Base-by-base conservation (phyloP, 306 rosid genomes). In the Vigna nakashimae region DNA sequence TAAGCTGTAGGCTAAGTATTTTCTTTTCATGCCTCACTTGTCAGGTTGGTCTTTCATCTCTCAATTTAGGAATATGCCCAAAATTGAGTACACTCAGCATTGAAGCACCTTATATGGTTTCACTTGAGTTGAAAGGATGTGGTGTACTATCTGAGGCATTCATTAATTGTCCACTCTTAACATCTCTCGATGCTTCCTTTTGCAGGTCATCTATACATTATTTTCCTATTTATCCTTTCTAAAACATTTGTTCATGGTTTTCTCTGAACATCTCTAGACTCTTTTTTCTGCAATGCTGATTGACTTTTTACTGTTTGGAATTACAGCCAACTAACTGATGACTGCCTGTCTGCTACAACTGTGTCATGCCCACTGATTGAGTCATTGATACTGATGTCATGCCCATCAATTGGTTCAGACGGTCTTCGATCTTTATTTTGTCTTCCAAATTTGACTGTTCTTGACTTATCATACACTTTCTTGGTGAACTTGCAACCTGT, bases 1-100 rank as follows among this genome's bases (percentile, higher is more conserved):
- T 22, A 53, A 14, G 71, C 26, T 34, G 15, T 60, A 74, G 59
- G 71, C 64, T 68, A 20, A 83, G 15, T n/a, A 26, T 15, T 26
- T 55, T 67, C 72, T 69, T 26, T 59, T 67, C 74, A 30, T 32
- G 74, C 70, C 28, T 57, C 58, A 62, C 52, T 65, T 40, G 65
- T 68, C 86, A 93, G 98, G 98, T 91, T 72, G 93, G 96, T 65
- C 98, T 93, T 43, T 85, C 80, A 72, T 86, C 90, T 28, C 90
- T 93, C 26, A 93, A 93, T 82, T 80, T 93, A 63, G 98, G 98
- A 75, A 93, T 93, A 56, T 93, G 98, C 83, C 98, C 98, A 18
- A 93, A 93, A 84, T 75, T 93, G 84, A 89, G 73, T 28, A 84
- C 60, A 14, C 91, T 93, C 70, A 82, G 86, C 76, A 88, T 93